These are phyloP conservation scores for Coix lacrymajobi DNA, from an alignment of 176 grass and related monocot genomes.

Conservation along the genomic window DNA sequence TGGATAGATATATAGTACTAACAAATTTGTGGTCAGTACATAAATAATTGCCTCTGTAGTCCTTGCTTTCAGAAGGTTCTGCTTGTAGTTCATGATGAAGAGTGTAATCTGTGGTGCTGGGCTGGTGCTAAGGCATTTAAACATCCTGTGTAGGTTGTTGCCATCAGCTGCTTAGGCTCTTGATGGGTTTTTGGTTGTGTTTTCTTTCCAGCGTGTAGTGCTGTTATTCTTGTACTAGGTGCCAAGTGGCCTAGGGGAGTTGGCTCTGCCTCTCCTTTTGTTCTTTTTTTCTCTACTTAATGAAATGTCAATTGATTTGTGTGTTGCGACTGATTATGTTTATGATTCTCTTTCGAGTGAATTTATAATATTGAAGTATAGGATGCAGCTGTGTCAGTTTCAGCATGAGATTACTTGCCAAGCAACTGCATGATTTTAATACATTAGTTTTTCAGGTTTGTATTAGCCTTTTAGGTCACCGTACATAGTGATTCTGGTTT, in stretches of 20 bases:
- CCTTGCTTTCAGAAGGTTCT: too few relatives aligned
- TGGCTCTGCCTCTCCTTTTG: too few relatives aligned
- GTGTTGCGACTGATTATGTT: background rate
- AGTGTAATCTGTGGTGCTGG: too few relatives aligned
- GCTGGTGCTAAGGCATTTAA: too few relatives aligned
- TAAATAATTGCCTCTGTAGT: background rate
- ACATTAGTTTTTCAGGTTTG: background rate
- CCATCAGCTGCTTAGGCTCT: too few relatives aligned
- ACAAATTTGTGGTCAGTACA: background rate
- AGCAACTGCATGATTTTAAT: background rate
- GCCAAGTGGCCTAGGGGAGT: too few relatives aligned
- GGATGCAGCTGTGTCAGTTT: background rate
- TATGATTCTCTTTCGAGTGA: background rate
- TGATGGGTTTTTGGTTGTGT: too few relatives aligned
- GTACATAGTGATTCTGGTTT: background rate
- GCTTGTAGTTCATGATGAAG: too few relatives aligned
- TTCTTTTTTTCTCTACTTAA: too few relatives aligned
- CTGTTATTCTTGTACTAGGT: background rate
- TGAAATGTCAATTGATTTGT: background rate
- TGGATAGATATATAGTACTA: background rate
- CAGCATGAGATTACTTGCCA: background rate
- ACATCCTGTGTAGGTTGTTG: too few relatives aligned
- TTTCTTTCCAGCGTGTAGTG: too few relatives aligned
- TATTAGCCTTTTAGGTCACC: background rate
- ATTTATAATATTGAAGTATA: background rate